phyloP scores from a whole-genome alignment of 1,139 yeast genomes.

The Candida sp. region DNA sequence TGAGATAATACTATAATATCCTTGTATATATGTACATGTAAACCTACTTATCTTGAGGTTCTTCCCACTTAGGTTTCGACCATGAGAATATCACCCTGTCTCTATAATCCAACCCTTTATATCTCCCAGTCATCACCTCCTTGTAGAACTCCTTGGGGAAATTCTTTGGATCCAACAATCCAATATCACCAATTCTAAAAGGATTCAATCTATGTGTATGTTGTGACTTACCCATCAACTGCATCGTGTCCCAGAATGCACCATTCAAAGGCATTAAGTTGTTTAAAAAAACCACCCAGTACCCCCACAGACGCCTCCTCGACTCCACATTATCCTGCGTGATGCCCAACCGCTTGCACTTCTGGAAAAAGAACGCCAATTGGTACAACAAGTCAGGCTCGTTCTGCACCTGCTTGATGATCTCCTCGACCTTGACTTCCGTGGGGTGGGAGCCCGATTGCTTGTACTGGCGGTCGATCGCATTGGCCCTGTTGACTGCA shows the following conservation, averaged over 20 bases:
- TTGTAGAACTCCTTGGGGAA: constrained; percentile 29
- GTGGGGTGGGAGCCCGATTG: constrained; percentile 6
- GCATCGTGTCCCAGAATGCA: constrained; percentile 47
- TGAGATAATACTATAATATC: neutral
- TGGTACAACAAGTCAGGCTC: constrained; percentile 36
- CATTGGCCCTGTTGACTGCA: constrained; percentile 6
- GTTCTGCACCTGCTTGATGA: constrained; percentile 28
- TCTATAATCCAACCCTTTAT: constrained; percentile 26
- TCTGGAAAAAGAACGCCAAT: constrained; percentile 35
- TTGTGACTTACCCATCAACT: constrained; percentile 32
- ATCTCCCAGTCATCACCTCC: constrained; percentile 29
- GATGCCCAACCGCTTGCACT: constrained; percentile 38
- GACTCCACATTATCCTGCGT: constrained; percentile 13
- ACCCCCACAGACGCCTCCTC: constrained; percentile 4
- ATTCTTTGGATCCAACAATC: constrained; percentile 45
- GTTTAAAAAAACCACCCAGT: constrained; percentile 13
- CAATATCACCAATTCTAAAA: constrained; percentile 30
- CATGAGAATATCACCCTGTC: constrained; percentile 23
- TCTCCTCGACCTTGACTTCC: constrained; percentile 14
- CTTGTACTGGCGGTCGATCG: constrained; percentile 10
- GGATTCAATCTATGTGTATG: constrained; percentile 31
- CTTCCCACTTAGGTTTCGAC: constrained; percentile 19
- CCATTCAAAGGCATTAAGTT: constrained; percentile 34
- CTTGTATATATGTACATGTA: constrained; percentile 1
- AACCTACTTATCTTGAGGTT: constrained; percentile 2